These are phyloP conservation scores for Mycena leptocephala DNA, from an alignment of 768 basidiomycete species.

Conservation along the genomic window DNA sequence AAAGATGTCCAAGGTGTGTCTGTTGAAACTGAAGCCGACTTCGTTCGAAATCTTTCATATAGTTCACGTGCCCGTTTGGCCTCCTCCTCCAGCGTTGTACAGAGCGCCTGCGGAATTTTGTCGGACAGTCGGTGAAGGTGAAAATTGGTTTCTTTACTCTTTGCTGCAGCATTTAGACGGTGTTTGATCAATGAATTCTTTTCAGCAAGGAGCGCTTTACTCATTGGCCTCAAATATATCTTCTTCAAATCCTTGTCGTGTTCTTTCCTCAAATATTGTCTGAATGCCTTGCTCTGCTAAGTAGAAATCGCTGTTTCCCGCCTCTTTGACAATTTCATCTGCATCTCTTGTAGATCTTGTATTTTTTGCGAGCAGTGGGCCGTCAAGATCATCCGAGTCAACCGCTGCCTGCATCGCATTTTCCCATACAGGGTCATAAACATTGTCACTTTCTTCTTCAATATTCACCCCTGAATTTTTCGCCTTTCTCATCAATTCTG, in stretches of 20 bases:
- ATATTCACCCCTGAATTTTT: background rate
- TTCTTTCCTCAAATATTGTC: background rate
- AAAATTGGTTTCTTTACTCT: background rate
- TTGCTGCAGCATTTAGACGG: constrained; percentile 9
- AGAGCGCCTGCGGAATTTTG: constrained; percentile 8
- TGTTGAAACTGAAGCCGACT: background rate
- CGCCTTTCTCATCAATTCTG: no score
- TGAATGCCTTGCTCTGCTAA: background rate
- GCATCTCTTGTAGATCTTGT: constrained; percentile 2
- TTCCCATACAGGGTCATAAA: constrained; percentile 22
- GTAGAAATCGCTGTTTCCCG: background rate
- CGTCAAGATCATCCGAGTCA: background rate
- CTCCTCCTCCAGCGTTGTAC: constrained; percentile 32
- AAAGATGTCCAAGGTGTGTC: constrained; percentile 14
- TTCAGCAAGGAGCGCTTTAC: background rate
- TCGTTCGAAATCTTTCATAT: background rate
- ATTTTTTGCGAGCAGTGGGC: background rate
- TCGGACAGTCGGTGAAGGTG: background rate
- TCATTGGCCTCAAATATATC: background rate
- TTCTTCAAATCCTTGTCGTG: background rate
- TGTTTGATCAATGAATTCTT: constrained; percentile 2
- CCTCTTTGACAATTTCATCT: background rate
- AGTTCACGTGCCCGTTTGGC: background rate
- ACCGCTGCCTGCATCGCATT: constrained; percentile 14
- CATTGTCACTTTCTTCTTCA: background rate